Evolutionary conservation across 805 yeast genomes (phyloP).

Genomic region (Ogataea allantospora): DNA sequence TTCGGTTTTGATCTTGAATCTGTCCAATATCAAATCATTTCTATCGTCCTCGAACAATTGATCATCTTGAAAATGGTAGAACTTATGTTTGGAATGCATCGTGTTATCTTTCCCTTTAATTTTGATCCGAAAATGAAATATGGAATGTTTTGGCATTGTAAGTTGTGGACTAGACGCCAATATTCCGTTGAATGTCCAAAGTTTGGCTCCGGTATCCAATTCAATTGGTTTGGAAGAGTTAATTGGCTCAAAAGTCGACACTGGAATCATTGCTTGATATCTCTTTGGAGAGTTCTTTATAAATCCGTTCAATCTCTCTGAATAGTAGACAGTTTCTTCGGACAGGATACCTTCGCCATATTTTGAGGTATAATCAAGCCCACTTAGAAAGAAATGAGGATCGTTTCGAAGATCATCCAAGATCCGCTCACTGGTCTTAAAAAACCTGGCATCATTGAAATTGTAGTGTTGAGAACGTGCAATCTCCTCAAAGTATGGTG

Average conservation of each 20-base stretch:
- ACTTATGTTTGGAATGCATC: constrained; percentile 24
- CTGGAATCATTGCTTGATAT: constrained; percentile 35
- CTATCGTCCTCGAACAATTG: constrained; percentile 28
- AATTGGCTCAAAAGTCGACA: constrained; percentile 28
- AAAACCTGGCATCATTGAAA: constrained; percentile 28
- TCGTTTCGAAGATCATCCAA: constrained; percentile 60
- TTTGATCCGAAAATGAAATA: constrained; percentile 30
- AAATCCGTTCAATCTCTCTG: constrained; percentile 24
- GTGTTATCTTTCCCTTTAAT: constrained; percentile 23
- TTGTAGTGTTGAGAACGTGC: constrained; percentile 15
- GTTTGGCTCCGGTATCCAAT: constrained; percentile 9
- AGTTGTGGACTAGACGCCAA: constrained; percentile 23
- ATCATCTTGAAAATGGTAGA: constrained; percentile 28
- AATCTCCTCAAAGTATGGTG: constrained; percentile 16
- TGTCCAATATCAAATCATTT: constrained; percentile 21
- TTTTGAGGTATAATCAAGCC: constrained; percentile 6
- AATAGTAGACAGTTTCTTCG: constrained; percentile 37
- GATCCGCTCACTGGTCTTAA: constrained; percentile 67
- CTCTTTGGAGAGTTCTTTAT: constrained; percentile 16
- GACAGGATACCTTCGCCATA: constrained; percentile 29
- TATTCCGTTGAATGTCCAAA: constrained; percentile 27
- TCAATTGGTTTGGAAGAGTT: constrained; percentile 17
- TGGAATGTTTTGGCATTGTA: constrained; percentile 18
- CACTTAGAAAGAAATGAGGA: constrained; percentile 33
- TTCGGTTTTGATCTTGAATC: constrained; percentile 1